phyloP scores from a whole-genome alignment of 331 rosid genomes.

The Phaseolus coccineus region DNA sequence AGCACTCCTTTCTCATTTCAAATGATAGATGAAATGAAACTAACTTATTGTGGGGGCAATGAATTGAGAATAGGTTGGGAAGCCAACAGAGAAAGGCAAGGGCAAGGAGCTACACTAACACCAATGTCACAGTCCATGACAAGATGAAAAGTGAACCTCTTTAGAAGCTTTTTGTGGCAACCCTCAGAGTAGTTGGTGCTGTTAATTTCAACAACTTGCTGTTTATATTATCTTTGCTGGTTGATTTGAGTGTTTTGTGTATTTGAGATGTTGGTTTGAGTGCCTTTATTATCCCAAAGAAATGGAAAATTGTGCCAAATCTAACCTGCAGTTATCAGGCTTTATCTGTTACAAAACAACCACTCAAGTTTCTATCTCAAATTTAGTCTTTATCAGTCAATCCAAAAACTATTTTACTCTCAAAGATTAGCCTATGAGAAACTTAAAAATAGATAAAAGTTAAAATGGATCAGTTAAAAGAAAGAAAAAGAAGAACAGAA shows the following conservation, averaged over 20 bases:
- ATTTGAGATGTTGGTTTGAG: neutral
- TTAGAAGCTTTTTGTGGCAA: neutral
- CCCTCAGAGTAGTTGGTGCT: slow-evolving; percentile 20
- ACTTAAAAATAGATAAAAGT: too few relatives aligned
- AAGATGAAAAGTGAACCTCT: slow-evolving; percentile 45
- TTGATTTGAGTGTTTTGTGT: slow-evolving; percentile 33
- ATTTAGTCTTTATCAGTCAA: neutral
- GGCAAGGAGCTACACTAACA: slow-evolving; percentile 39
- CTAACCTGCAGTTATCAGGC: slow-evolving; percentile 12
- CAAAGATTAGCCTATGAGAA: neutral
- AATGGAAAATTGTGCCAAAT: slow-evolving; percentile 23
- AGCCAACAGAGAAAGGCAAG: slow-evolving; percentile 63
- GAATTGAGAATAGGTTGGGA: slow-evolving; percentile 64
- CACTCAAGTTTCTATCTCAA: slow-evolving; percentile 5
- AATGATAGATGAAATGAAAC: neutral
- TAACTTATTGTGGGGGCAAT: slow-evolving; percentile 16
- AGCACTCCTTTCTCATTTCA: too few relatives aligned
- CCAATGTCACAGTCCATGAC: slow-evolving; percentile 58
- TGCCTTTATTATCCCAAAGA: neutral
- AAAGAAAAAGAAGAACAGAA: too few relatives aligned
- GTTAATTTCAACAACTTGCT: slow-evolving; percentile 10
- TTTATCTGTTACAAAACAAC: neutral
- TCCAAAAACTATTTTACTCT: slow-evolving; percentile 1
- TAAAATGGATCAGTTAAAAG: too few relatives aligned
- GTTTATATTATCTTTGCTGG: slow-evolving; percentile 1